phyloP scores from a whole-genome alignment of 257 asterid genomes.

The Paulownia fortunei region DNA sequence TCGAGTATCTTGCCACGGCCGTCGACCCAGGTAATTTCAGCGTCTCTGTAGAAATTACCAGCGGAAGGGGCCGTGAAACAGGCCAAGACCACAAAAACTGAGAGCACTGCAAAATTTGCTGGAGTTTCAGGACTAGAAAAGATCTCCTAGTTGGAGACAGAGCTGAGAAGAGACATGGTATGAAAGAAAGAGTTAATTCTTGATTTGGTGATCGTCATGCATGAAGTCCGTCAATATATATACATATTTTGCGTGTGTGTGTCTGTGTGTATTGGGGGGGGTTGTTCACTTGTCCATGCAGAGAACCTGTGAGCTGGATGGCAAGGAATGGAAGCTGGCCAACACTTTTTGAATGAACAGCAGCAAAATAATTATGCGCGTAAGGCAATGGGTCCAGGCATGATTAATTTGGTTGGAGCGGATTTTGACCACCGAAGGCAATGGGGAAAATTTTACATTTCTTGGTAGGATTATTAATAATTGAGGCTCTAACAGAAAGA shows the following conservation, averaged over 20 bases:
- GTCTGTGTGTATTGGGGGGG: not conserved
- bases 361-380: constrained; percentile 20
- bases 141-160: not conserved
- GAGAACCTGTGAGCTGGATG: constrained; percentile 1
- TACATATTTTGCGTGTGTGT: too few relatives aligned
- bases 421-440: not conserved
- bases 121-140: not conserved
- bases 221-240: not conserved
- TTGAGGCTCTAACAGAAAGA: not conserved
- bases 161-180: too few relatives aligned
- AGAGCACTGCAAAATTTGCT: not conserved
- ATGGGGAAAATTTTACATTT: not conserved
- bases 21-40: constrained; percentile 51
- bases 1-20: constrained; percentile 55
- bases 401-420: too few relatives aligned
- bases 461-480: too few relatives aligned
- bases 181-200: too few relatives aligned
- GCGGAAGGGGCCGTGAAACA: constrained; percentile 33
- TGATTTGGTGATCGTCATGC: not conserved
- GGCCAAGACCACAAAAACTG: constrained; percentile 22
- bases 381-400: constrained; percentile 16
- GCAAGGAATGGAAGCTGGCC: not conserved
- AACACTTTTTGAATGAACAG: not conserved
- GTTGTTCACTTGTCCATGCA: not conserved
- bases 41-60: constrained; percentile 53